Evolutionary conservation across 2,329 filamentous ascomycete genomes (phyloP).

Genomic region (Neopestalotiopsis sp.): DNA sequence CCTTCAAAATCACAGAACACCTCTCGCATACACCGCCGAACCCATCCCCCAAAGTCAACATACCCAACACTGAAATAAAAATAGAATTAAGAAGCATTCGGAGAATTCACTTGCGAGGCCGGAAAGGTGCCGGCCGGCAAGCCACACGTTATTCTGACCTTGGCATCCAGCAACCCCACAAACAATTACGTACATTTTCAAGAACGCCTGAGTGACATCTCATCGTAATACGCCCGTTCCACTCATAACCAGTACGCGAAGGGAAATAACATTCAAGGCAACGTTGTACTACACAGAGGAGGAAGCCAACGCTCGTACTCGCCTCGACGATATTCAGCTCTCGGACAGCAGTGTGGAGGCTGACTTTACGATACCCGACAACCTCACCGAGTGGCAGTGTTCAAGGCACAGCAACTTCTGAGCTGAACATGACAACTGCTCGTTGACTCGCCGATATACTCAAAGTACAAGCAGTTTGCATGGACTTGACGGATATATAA

Average conservation of each 20-base stretch:
- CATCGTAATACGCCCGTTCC: background rate
- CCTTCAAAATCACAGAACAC: background rate
- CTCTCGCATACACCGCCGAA: background rate
- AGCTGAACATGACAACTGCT: background rate
- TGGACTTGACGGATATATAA: background rate
- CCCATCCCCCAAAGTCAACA: background rate
- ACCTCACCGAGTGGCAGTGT: background rate
- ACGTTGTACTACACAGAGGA: background rate
- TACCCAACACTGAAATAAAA: background rate
- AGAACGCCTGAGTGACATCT: background rate
- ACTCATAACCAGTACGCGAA: background rate
- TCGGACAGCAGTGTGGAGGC: background rate
- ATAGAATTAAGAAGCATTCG: background rate
- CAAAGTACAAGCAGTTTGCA: background rate
- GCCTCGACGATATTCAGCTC: background rate
- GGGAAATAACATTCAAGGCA: background rate
- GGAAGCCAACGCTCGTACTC: background rate
- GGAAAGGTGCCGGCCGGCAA: background rate
- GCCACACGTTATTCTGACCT: background rate
- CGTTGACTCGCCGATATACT: background rate
- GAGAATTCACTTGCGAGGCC: background rate
- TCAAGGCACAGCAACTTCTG: background rate
- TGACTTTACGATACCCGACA: background rate
- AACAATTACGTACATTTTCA: background rate
- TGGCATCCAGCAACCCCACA: background rate